Evolutionary conservation across 2,329 filamentous ascomycete genomes (phyloP), one percentile per base, ranked within the genome.

Genomic region (Trichoderma lentiforme): DNA sequence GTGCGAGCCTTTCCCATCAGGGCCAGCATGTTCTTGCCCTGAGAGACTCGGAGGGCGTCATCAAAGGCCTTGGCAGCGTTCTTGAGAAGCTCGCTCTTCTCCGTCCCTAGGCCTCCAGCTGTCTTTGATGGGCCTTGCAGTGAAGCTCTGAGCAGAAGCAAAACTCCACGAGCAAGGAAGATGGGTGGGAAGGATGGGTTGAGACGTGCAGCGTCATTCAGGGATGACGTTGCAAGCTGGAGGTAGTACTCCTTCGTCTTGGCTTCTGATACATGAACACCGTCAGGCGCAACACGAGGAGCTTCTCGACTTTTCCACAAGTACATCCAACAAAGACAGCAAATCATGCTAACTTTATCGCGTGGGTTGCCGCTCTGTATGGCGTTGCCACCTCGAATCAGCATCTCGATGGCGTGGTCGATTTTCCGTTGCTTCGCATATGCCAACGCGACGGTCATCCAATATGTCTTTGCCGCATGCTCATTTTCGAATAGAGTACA

Each of bases 381-480:
- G 74, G 92, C 93, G 73, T 88, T 87, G 76, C 93, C 86, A 63
- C 93, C 94, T 77, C 93, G 92, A 64, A 91, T 89, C 76, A 92
- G 84, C 84, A 91, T 91, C 81, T 92, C 90, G 76, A 92, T 91
- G 72, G 90, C 89, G 83, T 96, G 93, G 79, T 98, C 95, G 74
- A 96, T 89, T 83, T 97, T 97, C 79, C 92, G 91, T 83, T 97
- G 94, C 84, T 98, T 99, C 53, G 96, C 95, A 79, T 99, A 99
- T 62, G 95, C 95, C 72, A 98, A 87, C 56, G 97, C 93, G 75
- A 98, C 96, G n/a, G 94, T 95, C 86, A 99, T 95, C 97, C 97
- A 99, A 76, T 97, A 97, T 67, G 91, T 93, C 78, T 95, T 94
- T 47, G 93, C 92, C 18, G 94, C 95, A 78, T 92, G 91, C 82